A percentile compares a stretch with the other conserved stretches of the same genome.
phyloP scores from a whole-genome alignment of 257 asterid genomes.

The Echium plantagineum region DNA sequence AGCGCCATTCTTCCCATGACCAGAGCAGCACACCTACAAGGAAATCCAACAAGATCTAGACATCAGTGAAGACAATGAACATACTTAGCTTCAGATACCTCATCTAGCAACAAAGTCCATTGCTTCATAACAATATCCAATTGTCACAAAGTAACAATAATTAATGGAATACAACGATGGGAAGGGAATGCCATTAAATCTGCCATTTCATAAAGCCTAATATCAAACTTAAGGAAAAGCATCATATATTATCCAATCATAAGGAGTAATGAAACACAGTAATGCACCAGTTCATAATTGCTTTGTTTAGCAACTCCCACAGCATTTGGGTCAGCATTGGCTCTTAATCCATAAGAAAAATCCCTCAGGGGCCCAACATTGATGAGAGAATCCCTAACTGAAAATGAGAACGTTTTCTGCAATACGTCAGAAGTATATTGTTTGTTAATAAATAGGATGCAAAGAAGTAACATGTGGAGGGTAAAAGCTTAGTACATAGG shows the following conservation, averaged over 20 bases:
- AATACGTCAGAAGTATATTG: neutral
- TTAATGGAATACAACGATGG: neutral
- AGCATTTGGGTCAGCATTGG: constrained; percentile 75
- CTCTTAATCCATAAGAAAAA: constrained; percentile 81
- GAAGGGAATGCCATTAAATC: neutral
- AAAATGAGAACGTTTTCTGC: constrained; percentile 84
- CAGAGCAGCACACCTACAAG: constrained; percentile 92
- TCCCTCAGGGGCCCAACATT: constrained; percentile 93
- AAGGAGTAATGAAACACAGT: constrained; percentile 26
- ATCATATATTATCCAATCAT: neutral
- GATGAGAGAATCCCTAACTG: constrained; percentile 85
- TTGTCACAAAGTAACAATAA: too few species aligned
- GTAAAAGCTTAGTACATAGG: too few species aligned
- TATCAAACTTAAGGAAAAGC: neutral
- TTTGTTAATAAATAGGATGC: neutral
- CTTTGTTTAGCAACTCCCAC: constrained; percentile 84
- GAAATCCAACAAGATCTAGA: constrained; percentile 15
- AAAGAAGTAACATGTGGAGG: neutral
- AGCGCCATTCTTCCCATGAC: constrained; percentile 97
- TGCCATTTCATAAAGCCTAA: neutral
- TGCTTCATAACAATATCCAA: too few species aligned
- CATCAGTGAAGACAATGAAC: neutral
- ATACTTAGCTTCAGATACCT: neutral
- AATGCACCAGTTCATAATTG: constrained; percentile 85
- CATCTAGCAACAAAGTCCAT: neutral